These are phyloP conservation scores for Cladosporium sp. DNA, from an alignment of 2,329 filamentous ascomycete species.

Conservation along the genomic window DNA sequence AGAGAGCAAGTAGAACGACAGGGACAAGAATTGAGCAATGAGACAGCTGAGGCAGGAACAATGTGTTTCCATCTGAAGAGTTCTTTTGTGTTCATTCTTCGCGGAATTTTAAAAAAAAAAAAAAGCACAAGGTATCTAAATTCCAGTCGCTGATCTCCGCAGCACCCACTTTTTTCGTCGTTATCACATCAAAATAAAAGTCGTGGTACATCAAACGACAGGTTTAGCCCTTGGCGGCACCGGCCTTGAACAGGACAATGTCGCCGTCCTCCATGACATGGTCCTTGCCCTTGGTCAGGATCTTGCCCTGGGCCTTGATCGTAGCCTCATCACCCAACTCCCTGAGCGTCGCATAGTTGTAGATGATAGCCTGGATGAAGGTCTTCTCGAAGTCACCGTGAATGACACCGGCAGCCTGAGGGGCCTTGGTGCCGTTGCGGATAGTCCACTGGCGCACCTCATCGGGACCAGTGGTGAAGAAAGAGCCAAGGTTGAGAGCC, in stretches of 20 bases:
- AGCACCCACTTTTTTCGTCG: slow-evolving; percentile 11
- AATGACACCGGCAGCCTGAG: slow-evolving; percentile 94
- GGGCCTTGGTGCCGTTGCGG: slow-evolving; percentile 93
- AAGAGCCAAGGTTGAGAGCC: slow-evolving; percentile 81
- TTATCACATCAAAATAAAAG: slow-evolving; percentile 12
- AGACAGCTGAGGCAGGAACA: no score
- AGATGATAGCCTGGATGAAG: slow-evolving; percentile 94
- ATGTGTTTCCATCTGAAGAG: slow-evolving; percentile 11
- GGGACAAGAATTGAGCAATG: no score
- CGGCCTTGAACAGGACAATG: slow-evolving; percentile 83
- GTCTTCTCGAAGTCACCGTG: slow-evolving; percentile 99
- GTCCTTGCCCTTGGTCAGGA: slow-evolving; percentile 98
- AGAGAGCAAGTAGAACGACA: no score
- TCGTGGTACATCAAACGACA: slow-evolving; percentile 5
- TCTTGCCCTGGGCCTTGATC: slow-evolving; percentile 90
- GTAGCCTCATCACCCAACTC: slow-evolving; percentile 84
- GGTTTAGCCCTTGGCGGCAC: slow-evolving; percentile 62
- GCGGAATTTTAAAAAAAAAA: background rate
- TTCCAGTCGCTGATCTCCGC: slow-evolving; percentile 1
- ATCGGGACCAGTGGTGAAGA: slow-evolving; percentile 95
- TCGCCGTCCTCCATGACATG: slow-evolving; percentile 85
- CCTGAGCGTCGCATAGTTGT: slow-evolving; percentile 78
- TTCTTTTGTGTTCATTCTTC: slow-evolving; percentile 6
- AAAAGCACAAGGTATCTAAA: slow-evolving; percentile 11
- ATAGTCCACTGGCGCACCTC: slow-evolving; percentile 99